Conservation (phyloP, 179 eudicot species). For the Vitellaria paradoxa region DNA sequence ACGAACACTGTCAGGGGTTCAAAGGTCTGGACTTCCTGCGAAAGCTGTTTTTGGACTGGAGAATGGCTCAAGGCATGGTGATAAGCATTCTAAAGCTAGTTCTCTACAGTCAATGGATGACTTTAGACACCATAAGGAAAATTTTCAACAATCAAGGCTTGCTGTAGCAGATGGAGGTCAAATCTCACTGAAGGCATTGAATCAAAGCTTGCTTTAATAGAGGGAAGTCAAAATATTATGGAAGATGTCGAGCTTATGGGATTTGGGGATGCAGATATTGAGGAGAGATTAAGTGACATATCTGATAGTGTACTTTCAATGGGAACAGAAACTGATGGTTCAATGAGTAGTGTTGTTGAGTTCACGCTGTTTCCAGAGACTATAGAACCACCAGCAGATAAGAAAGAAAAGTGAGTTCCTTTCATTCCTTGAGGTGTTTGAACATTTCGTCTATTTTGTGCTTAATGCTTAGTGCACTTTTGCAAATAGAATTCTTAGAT, state of each 20-base stretch:
- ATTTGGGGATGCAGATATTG: conserved; percentile 73
- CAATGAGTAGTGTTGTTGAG: conserved; percentile 73
- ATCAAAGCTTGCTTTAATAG: conserved; percentile 23
- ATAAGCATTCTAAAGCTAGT: conserved; percentile 71
- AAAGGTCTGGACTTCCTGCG: conserved; percentile 28
- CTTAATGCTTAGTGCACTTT: no score
- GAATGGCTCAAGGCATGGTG: conserved; percentile 72
- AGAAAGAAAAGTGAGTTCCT: conserved; percentile 46
- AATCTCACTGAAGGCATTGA: conserved; percentile 39
- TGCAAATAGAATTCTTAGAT: not conserved
- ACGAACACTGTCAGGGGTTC: conserved; percentile 31
- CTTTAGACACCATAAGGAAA: conserved; percentile 49
- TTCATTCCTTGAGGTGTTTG: not conserved
- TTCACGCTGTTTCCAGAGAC: conserved; percentile 88
- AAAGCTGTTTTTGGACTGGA: conserved; percentile 64
- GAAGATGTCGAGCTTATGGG: conserved; percentile 80
- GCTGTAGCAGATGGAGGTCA: conserved; percentile 38
- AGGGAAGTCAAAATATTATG: conserved; percentile 36
- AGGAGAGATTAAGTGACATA: conserved; percentile 93
- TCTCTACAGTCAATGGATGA: conserved; percentile 77
- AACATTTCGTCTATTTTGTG: not conserved
- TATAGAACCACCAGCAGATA: conserved; percentile 40
- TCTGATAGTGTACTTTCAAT: conserved; percentile 92
- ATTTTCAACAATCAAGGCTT: conserved; percentile 39
- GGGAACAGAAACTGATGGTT: conserved; percentile 97